Conservation (phyloP, 345 rosid species). For the Punica granatum region DNA sequence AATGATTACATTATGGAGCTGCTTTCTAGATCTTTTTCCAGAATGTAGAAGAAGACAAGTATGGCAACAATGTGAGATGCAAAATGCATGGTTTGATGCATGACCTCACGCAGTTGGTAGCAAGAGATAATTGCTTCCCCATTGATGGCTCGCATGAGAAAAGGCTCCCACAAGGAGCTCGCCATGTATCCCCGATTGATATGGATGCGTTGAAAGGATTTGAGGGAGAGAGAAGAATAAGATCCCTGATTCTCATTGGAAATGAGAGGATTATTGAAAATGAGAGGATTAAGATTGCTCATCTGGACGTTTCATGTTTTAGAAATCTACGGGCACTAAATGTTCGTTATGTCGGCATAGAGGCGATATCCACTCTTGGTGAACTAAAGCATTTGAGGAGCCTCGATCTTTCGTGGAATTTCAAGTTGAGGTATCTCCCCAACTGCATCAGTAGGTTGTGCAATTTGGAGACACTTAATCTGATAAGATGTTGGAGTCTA, state of each 20-base stretch:
- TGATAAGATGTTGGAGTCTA: background rate
- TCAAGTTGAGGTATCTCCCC: background rate
- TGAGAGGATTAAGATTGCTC: background rate
- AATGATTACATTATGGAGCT: too few species aligned
- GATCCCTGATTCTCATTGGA: background rate
- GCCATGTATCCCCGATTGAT: background rate
- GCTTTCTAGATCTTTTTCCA: too few species aligned
- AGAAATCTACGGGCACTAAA: background rate
- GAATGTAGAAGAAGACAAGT: too few species aligned
- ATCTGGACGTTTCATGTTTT: background rate
- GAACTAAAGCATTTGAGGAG: conserved; percentile 1
- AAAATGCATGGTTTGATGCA: too few species aligned
- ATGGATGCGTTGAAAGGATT: background rate
- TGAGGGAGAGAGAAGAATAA: background rate
- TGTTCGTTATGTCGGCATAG: too few species aligned
- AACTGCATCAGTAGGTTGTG: background rate
- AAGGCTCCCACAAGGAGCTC: background rate
- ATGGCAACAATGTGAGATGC: too few species aligned
- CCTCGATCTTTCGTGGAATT: background rate
- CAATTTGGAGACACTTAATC: background rate
- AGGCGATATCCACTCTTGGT: background rate
- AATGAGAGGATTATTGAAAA: too few species aligned
- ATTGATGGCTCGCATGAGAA: background rate
- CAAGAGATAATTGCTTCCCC: too few species aligned
- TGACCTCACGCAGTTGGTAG: too few species aligned